These are phyloP conservation scores for Bruguiera sexangula DNA, from an alignment of 345 rosid genomes.

Conservation along the genomic window DNA sequence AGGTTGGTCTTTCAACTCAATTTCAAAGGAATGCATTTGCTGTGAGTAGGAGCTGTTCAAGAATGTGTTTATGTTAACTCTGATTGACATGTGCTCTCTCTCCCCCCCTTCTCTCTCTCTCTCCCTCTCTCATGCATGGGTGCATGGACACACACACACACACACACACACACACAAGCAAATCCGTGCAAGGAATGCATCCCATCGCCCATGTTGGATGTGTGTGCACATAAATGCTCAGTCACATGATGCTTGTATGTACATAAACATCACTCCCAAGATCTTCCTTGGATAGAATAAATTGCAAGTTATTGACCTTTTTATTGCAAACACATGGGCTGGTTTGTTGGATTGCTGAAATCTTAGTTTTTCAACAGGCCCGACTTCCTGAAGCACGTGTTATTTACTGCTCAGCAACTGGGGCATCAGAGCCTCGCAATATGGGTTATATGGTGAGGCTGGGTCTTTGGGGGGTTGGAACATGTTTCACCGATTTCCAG, in stretches of 20 bases:
- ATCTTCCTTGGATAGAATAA: neutral
- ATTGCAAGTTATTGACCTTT: neutral
- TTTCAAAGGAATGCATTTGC: neutral
- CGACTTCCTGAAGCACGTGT: constrained; percentile 94
- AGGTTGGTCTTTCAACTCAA: constrained; percentile 52
- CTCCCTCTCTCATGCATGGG: neutral
- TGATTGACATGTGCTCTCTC: neutral
- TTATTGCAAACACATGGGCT: constrained; percentile 6
- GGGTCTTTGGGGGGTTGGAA: constrained; percentile 99
- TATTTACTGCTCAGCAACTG: constrained; percentile 97
- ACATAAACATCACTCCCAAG: too few relatives aligned
- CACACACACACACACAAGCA: too few relatives aligned
- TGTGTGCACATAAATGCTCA: too few relatives aligned
- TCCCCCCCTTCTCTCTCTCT: neutral
- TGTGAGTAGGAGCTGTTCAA: neutral
- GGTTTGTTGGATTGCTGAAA: constrained; percentile 12
- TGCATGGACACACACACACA: neutral
- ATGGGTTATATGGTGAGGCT: constrained; percentile 99
- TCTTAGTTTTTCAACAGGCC: constrained; percentile 53
- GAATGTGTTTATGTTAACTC: neutral
- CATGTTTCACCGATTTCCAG: constrained; percentile 71
- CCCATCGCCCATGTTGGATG: too few relatives aligned
- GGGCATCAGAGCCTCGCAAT: constrained; percentile 99
- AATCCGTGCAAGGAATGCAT: too few relatives aligned
- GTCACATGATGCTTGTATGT: too few relatives aligned